Percentiles rank a stretch among this genome's conserved stretches.
phyloP scores from a whole-genome alignment of 805 yeast species.

The Cyberlindnera mrakii region DNA sequence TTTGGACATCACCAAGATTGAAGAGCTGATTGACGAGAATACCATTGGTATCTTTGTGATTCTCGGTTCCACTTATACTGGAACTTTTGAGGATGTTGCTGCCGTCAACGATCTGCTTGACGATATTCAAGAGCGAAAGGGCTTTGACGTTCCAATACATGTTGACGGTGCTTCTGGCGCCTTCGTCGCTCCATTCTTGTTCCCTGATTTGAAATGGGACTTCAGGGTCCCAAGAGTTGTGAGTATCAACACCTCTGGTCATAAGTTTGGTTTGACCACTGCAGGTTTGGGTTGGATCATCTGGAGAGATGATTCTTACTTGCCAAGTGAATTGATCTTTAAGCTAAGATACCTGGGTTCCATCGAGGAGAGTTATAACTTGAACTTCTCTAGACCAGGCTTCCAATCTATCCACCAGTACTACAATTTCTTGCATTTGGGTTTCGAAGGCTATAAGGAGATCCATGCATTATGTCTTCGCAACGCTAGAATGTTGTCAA shows the following conservation, averaged over 20 bases:
- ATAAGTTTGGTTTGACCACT: conserved; percentile 84
- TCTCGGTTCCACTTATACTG: conserved; percentile 89
- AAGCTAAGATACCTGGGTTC: conserved; percentile 84
- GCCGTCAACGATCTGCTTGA: conserved; percentile 60
- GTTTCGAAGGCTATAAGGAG: conserved; percentile 62
- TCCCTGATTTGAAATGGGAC: conserved; percentile 79
- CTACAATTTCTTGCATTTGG: conserved; percentile 68
- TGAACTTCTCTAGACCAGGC: conserved; percentile 91
- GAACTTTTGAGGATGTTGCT: conserved; percentile 78
- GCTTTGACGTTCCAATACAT: conserved; percentile 71
- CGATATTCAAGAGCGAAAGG: conserved; percentile 60
- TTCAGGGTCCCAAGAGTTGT: conserved; percentile 71
- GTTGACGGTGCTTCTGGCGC: conserved; percentile 95
- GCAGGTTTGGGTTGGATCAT: conserved; percentile 93
- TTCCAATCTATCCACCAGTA: conserved; percentile 87
- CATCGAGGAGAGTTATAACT: conserved; percentile 75
- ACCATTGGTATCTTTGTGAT: conserved; percentile 89
- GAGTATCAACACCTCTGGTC: conserved; percentile 87
- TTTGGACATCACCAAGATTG: conserved; percentile 54
- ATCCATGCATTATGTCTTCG: conserved; percentile 57
- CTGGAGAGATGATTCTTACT: conserved; percentile 59
- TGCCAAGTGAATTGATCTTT: conserved; percentile 71
- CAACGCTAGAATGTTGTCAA: conserved; percentile 64
- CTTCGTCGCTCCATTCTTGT: conserved; percentile 77
- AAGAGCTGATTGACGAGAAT: conserved; percentile 74